These are phyloP conservation scores for Gossypium gossypioides DNA, from an alignment of 441 rosid species.

Conservation along the genomic window DNA sequence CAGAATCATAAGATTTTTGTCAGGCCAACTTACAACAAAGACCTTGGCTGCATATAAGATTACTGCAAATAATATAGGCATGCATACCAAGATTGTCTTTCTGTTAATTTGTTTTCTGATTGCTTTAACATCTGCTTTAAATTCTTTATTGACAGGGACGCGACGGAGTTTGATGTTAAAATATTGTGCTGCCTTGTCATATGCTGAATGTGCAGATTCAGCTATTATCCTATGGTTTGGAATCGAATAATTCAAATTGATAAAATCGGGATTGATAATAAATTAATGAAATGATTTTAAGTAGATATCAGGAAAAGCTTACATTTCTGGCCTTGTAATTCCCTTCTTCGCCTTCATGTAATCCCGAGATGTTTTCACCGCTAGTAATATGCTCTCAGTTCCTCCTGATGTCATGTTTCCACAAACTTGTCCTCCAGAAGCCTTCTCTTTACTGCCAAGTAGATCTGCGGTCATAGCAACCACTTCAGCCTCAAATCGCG, in stretches of 20 bases:
- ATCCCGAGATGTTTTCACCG: conserved; percentile 88
- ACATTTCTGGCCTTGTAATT: conserved; percentile 87
- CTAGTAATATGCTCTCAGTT: conserved; percentile 85
- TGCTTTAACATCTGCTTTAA: conserved; percentile 78
- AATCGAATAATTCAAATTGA: conserved; percentile 12
- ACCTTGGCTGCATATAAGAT: conserved; percentile 10
- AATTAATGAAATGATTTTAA: neutral
- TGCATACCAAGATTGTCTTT: conserved; percentile 76
- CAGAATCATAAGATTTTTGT: conserved; percentile 18
- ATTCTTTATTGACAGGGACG: conserved; percentile 72
- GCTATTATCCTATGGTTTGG: conserved; percentile 69
- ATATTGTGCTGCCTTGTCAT: conserved; percentile 94
- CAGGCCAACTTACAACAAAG: conserved; percentile 14
- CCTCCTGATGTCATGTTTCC: conserved; percentile 99
- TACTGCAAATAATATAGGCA: conserved; percentile 1
- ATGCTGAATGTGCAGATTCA: conserved; percentile 91
- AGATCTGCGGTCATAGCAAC: conserved; percentile 94
- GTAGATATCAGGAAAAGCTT: conserved; percentile 7
- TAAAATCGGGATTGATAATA: conserved; percentile 8
- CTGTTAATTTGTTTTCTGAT: conserved; percentile 47
- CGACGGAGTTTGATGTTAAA: conserved; percentile 90
- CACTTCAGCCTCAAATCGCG: conserved; percentile 81
- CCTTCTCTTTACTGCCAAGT: conserved; percentile 60
- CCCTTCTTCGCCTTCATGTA: conserved; percentile 85
- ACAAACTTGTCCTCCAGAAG: conserved; percentile 75